Conservation (phyloP, 2,329 filamentous ascomycete species). For the Corniculantispora saksenae region DNA sequence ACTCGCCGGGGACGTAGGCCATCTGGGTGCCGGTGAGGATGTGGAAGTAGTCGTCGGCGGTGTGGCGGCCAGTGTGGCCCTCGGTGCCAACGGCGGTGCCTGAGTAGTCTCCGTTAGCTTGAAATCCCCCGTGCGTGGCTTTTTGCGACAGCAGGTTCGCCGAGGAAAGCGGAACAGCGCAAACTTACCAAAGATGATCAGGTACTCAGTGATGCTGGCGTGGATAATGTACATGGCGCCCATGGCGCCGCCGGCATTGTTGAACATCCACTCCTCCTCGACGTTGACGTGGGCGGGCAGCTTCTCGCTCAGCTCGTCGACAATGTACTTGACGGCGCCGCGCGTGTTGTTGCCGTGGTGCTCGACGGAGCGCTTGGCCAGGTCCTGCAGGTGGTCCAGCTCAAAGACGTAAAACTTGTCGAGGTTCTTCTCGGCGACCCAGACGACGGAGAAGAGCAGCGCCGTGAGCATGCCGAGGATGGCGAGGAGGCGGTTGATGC, state of each 20-base stretch:
- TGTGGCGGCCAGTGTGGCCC: slow-evolving; percentile 85
- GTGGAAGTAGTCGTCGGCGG: slow-evolving; percentile 92
- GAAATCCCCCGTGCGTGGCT: too few relatives aligned
- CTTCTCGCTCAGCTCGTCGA: slow-evolving; percentile 61
- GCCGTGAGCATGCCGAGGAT: slow-evolving; percentile 56
- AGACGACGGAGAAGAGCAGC: slow-evolving; percentile 54
- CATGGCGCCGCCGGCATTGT: slow-evolving; percentile 91
- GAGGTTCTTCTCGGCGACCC: slow-evolving; percentile 59
- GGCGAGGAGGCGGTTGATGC: slow-evolving; percentile 43
- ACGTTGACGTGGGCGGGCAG: slow-evolving; percentile 61
- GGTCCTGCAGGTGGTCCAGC: slow-evolving; percentile 65
- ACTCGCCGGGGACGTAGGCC: slow-evolving; percentile 70
- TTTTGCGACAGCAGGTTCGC: not conserved
- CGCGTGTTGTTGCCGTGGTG: slow-evolving; percentile 75
- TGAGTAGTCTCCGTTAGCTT: slow-evolving; percentile 16
- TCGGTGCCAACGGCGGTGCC: slow-evolving; percentile 80
- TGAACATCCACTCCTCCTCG: slow-evolving; percentile 84
- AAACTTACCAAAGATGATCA: slow-evolving; percentile 73
- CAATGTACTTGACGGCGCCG: slow-evolving; percentile 68
- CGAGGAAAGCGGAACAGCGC: too few relatives aligned
- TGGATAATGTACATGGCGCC: slow-evolving; percentile 89
- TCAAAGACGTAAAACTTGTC: slow-evolving; percentile 76
- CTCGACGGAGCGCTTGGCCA: slow-evolving; percentile 65
- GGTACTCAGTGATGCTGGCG: slow-evolving; percentile 85
- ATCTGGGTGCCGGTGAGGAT: slow-evolving; percentile 78